Conservation (phyloP, 2,329 filamentous ascomycete genomes). For the Rugonectria rugulosa region DNA sequence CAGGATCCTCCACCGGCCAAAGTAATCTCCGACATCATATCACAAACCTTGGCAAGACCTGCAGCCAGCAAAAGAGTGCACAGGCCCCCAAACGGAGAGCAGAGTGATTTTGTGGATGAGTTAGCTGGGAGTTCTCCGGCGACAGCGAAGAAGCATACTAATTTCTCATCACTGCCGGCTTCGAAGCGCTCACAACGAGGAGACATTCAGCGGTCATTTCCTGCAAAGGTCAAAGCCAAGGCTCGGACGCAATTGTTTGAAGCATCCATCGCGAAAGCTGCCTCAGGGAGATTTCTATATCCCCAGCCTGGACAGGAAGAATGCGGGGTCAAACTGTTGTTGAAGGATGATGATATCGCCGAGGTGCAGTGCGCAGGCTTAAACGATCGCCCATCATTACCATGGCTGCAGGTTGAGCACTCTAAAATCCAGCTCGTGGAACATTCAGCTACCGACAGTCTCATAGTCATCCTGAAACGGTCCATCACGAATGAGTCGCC, state of each 20-base stretch:
- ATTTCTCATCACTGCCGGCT: slow-evolving; percentile 21
- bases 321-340: slow-evolving; percentile 15
- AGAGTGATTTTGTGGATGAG: slow-evolving; percentile 41
- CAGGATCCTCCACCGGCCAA: slow-evolving; percentile 30
- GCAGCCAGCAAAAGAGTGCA: no score
- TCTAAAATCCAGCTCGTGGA: slow-evolving; percentile 21
- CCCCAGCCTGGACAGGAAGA: not conserved
- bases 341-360: not conserved
- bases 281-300: slow-evolving; percentile 28
- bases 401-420: slow-evolving; percentile 35
- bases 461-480: slow-evolving; percentile 34
- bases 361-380: no score
- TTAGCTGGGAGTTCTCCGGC: slow-evolving; percentile 23
- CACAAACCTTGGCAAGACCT: no score
- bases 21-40: slow-evolving; percentile 34
- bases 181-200: slow-evolving; percentile 25
- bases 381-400: no score
- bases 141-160: slow-evolving; percentile 16
- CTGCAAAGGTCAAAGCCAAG: not conserved
- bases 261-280: slow-evolving; percentile 34
- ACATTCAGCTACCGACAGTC: slow-evolving; percentile 26
- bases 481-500: slow-evolving; percentile 14
- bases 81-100: slow-evolving; percentile 4
- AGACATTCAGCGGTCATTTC: slow-evolving; percentile 38
- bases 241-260: not conserved